These are phyloP conservation scores for Phellopilus nigrolimitatus DNA, from an alignment of 1,284 basidiomycete species.

Conservation along the genomic window DNA sequence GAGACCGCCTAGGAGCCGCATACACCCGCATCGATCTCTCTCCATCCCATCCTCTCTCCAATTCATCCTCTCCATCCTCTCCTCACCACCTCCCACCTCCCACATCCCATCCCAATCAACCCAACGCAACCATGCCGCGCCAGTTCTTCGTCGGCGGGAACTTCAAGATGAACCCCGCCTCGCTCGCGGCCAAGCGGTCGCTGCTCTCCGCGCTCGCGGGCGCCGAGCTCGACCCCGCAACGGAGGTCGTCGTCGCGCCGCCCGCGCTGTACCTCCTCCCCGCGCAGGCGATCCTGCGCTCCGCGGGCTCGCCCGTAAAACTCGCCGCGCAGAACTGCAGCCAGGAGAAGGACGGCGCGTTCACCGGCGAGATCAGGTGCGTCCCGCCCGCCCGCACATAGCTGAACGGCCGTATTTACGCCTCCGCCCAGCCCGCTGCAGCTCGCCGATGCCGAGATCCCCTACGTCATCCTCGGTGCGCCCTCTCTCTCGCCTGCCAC, in stretches of 20 bases:
- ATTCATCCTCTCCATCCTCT: not conserved
- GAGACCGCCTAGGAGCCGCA: not conserved
- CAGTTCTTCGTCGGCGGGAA: constrained; percentile 91
- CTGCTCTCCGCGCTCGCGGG: constrained; percentile 71
- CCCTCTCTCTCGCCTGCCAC: not conserved
- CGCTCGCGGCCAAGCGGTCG: constrained; percentile 55
- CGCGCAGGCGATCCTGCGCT: constrained; percentile 51
- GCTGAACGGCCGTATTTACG: not conserved
- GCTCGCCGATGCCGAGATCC: constrained; percentile 81
- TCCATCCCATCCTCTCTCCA: not conserved
- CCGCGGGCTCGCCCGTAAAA: constrained; percentile 59
- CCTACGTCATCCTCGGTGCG: constrained; percentile 90
- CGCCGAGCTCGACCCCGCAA: constrained; percentile 63
- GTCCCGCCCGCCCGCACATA: constrained; percentile 21
- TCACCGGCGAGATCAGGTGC: constrained; percentile 91
- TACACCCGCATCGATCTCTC: constrained; percentile 8
- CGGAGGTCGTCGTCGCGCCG: constrained; percentile 90
- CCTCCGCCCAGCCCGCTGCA: constrained; percentile 57
- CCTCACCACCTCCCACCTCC: not conserved
- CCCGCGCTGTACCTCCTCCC: constrained; percentile 84
- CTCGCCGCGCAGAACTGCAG: constrained; percentile 94
- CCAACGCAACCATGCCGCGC: constrained; percentile 37
- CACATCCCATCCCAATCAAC: not conserved
- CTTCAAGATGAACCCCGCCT: constrained; percentile 92
- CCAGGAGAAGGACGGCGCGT: constrained; percentile 83